Base-by-base conservation (phyloP, 805 yeast genomes). In the Cyberlindnera japonica region DNA sequence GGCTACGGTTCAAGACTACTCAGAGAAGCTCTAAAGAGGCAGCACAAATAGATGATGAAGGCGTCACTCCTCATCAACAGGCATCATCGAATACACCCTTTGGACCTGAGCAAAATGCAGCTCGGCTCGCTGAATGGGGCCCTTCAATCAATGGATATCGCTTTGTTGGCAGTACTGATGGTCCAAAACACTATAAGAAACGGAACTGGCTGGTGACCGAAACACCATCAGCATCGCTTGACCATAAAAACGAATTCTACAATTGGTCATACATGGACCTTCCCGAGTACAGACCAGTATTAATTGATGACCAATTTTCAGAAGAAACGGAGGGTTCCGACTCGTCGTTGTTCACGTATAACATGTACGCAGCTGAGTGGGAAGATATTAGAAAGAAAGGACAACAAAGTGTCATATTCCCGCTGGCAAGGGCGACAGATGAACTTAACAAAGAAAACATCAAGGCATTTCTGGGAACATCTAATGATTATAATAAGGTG, bases 391-490 rank as follows among this genome's bases (percentile, higher is more conserved):
- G 41, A 17, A 12, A 16, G 3, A 24, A 50, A 21, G 39, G 54
- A 3, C 43, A 33, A 15, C 29, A 15, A 40, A 44, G 6, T 44
- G 52, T 48, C 50, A 57, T 40, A 2, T 56, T 49, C 39, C 58
- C 44, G 40, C 63, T 47, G 62, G 31, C 65, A 60, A 16, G 64
- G 57, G 7, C 65, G 57, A n/a, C 41, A 53, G 43, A 64, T 51
- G 67, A 61, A 2, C 12, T 59, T 5, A 40, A 29, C 12, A 2
- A 7, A 3, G 38, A 19, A 2, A 42, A 48, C 26, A 30, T 61
- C 7, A 18, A 37, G 13, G 4, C 15, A 2, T 59, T 61, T 31
- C 31, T 57, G 9, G 25, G 33, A 9, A 33, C 48, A 3, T 16
- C 46, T 2, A 10, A 32, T 2, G 47, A 47, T 35, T 40, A 41